phyloP scores from a whole-genome alignment of 2,329 filamentous ascomycete species.

The Colletotrichum theobromicola region DNA sequence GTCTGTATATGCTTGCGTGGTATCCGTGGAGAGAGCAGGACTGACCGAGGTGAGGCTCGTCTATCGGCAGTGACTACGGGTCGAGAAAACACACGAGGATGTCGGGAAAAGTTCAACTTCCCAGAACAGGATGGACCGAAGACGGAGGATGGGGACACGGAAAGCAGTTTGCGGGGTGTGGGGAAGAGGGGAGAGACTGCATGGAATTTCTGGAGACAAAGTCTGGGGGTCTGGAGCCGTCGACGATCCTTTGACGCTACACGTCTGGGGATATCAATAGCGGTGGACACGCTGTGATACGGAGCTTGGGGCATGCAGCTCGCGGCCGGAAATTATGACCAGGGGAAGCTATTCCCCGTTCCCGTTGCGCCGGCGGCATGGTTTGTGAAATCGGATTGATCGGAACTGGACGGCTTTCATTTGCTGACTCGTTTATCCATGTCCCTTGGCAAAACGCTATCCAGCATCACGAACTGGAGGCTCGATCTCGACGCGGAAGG shows the following conservation, averaged over 20 bases:
- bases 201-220: not conserved
- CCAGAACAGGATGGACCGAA: conserved; percentile 11
- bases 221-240: conserved; percentile 12
- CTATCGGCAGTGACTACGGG: not conserved
- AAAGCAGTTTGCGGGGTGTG: conserved; percentile 27
- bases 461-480: not conserved
- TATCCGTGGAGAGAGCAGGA: not conserved
- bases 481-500: not conserved
- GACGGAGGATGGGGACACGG: not conserved
- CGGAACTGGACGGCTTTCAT: not conserved
- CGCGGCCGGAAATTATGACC: not conserved
- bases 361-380: not conserved
- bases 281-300: not conserved
- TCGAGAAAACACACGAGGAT: conserved; percentile 4
- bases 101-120: not conserved
- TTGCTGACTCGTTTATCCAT: not conserved
- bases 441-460: not conserved
- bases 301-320: not conserved
- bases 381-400: not conserved
- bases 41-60: conserved; percentile 14
- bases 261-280: not conserved
- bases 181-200: conserved; percentile 22
- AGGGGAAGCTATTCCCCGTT: not conserved
- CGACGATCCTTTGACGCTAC: conserved; percentile 11
- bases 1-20: not conserved